Percentiles rank a stretch among this genome's conserved stretches.
Evolutionary conservation across 2,329 filamentous ascomycete species (phyloP).

Genomic region (Fusarium pininemorale): DNA sequence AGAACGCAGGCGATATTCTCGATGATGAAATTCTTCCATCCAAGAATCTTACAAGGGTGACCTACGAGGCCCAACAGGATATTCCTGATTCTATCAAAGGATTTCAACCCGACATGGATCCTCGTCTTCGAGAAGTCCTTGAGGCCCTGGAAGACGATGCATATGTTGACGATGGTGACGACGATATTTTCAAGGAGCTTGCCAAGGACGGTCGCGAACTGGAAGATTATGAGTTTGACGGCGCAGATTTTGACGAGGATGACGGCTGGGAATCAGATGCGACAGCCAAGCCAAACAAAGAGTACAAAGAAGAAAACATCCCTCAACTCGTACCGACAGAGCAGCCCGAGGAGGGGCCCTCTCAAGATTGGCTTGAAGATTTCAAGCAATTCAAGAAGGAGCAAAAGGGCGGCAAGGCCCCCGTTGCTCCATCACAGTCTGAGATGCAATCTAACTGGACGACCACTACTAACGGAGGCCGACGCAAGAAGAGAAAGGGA

Average conservation of each 20-base stretch:
- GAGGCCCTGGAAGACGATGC: conserved; percentile 96
- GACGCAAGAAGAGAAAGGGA: conserved; percentile 93
- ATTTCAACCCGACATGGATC: conserved; percentile 98
- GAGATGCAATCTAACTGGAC: conserved; percentile 77
- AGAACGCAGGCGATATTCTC: conserved; percentile 66
- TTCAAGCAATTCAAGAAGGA: conserved; percentile 96
- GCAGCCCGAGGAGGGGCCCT: conserved; percentile 67
- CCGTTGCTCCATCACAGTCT: conserved; percentile 60
- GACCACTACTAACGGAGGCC: conserved; percentile 80
- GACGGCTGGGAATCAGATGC: conserved; percentile 95
- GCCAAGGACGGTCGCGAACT: conserved; percentile 77
- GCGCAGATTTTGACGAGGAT: conserved; percentile 69
- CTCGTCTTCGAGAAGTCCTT: conserved; percentile 85
- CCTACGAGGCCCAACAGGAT: conserved; percentile 93
- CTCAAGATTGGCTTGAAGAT: conserved; percentile 88
- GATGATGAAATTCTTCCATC: conserved; percentile 81
- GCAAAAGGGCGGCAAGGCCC: conserved; percentile 59
- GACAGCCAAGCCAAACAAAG: conserved; percentile 79
- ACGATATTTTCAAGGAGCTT: conserved; percentile 83
- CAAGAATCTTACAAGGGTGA: conserved; percentile 78
- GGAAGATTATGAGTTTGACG: conserved; percentile 82
- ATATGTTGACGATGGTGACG: conserved; percentile 87
- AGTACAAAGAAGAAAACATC: conserved; percentile 60
- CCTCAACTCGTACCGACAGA: conserved; percentile 60
- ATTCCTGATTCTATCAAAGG: conserved; percentile 90